These are phyloP conservation scores for Acacia pycnantha DNA, from an alignment of 331 rosid genomes.

Conservation along the genomic window DNA sequence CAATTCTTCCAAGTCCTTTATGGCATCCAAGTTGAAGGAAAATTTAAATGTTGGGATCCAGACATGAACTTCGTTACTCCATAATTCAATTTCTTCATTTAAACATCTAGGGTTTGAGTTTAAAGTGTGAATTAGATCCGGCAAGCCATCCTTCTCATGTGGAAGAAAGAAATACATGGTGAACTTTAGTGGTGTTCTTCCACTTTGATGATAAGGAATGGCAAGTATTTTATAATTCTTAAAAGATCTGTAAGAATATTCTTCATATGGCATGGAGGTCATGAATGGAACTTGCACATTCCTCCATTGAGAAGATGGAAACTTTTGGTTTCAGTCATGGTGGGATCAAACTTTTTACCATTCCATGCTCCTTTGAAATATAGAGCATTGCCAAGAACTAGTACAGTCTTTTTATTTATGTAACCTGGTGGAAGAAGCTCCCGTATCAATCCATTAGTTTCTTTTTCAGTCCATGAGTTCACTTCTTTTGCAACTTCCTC, in stretches of 20 bases:
- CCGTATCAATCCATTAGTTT: slow-evolving; percentile 21
- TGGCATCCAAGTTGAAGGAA: neutral
- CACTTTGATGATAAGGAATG: neutral
- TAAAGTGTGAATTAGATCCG: neutral
- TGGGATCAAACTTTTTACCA: neutral
- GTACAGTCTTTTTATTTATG: neutral
- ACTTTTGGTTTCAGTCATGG: neutral
- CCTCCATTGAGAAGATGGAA: neutral
- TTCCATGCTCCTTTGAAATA: slow-evolving; percentile 30
- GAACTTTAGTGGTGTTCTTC: neutral
- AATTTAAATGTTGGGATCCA: slow-evolving; percentile 25
- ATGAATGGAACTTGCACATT: neutral
- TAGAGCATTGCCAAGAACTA: slow-evolving; percentile 17
- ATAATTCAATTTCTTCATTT: neutral
- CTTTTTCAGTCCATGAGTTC: slow-evolving; percentile 23
- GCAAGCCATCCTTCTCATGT: slow-evolving; percentile 4
- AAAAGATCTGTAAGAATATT: neutral
- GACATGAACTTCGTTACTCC: neutral
- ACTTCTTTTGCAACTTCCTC: neutral
- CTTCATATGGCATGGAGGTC: neutral
- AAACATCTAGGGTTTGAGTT: neutral
- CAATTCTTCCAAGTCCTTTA: neutral
- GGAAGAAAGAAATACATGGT: slow-evolving; percentile 23
- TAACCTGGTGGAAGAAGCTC: neutral
- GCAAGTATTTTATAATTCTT: neutral